A percentile compares a stretch with the other conserved stretches of the same genome.
Evolutionary conservation across 768 basidiomycete species (phyloP).

Genomic region (Auriscalpium orientale): DNA sequence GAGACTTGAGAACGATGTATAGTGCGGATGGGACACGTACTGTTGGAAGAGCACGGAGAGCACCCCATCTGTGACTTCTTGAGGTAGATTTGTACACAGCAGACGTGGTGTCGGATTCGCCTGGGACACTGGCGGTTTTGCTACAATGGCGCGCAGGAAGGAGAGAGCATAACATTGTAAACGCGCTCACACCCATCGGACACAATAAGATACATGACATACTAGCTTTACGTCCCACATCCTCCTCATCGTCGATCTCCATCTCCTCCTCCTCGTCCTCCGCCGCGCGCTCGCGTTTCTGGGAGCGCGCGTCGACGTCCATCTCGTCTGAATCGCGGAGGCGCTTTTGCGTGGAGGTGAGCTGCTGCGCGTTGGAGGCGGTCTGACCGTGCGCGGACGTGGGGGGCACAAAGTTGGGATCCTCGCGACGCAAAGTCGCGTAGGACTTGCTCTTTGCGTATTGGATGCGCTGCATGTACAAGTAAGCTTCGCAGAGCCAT

Average conservation of each 20-base stretch:
- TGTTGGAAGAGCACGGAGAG: constrained; percentile 87
- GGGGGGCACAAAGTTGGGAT: constrained; percentile 75
- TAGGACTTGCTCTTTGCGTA: constrained; percentile 89
- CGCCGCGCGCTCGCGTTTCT: constrained; percentile 52
- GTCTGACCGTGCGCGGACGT: constrained; percentile 51
- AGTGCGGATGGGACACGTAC: constrained; percentile 40
- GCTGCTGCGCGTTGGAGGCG: constrained; percentile 23
- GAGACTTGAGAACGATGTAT: not conserved
- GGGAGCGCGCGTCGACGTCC: constrained; percentile 49
- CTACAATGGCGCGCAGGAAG: constrained; percentile 36
- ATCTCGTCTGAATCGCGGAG: constrained; percentile 51
- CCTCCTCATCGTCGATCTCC: constrained; percentile 91
- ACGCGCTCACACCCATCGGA: constrained; percentile 1
- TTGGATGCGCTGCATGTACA: constrained; percentile 61
- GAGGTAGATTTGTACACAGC: too few species aligned
- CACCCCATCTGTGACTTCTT: constrained; percentile 84
- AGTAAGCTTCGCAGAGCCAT: constrained; percentile 9
- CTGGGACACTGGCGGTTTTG: constrained; percentile 14
- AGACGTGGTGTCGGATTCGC: constrained; percentile 48
- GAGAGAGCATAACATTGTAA: constrained; percentile 19
- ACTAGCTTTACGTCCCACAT: constrained; percentile 39
- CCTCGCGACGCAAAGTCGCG: constrained; percentile 71
- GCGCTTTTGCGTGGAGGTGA: constrained; percentile 49
- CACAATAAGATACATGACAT: constrained; percentile 25
- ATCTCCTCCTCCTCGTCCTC: constrained; percentile 78